Base-by-base conservation (phyloP, 1,284 basidiomycete genomes). In the Rhizoctonia solani region DNA sequence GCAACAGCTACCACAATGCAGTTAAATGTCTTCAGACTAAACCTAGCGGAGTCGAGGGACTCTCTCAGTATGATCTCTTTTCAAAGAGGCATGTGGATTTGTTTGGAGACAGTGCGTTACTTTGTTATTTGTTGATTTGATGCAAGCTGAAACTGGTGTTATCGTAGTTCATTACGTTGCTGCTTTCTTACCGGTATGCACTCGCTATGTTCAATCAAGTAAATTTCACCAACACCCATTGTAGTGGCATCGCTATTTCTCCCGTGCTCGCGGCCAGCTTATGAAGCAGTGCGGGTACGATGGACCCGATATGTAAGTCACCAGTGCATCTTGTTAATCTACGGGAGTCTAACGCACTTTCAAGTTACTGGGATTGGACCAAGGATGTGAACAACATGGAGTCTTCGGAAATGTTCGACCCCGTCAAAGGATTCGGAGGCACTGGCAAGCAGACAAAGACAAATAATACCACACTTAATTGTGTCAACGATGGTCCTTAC, bases 341-440 rank as follows among this genome's bases (percentile, higher is more conserved):
- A 1, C n/a, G n/a, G 34, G 25, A 39, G 9, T 39, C 37, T 53
- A 13, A 65, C 50, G 21, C 21, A 29, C 23, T n/a, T 11, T 23
- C 23, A 21, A 65, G 61, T 19, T 65, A 65, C 27, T 65, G 61
- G 61, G 61, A 65, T 19, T 65, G 61, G 61, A 65, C 61, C 9
- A 23, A 6, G 21, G 61, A 65, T 42, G 34, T 50, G 16, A 29
- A 37, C 11, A 53, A 65, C 21, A 53, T 53, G 61, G 16, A 34
- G 4, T 25, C 23, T 4, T 65, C 61, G 4, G 37, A 27, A 25
- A 65, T 65, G 21, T 65, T 65, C 23, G 23, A 44, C 29, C 61
- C 61, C 4, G 27, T 21, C 4, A 23, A 6, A 9, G 61, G 61
- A 29, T 53, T 65, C 25, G 61, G 61, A 16, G 61, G 61, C 25